phyloP scores from a whole-genome alignment of 768 basidiomycete genomes.

The Piloderma croceum region DNA sequence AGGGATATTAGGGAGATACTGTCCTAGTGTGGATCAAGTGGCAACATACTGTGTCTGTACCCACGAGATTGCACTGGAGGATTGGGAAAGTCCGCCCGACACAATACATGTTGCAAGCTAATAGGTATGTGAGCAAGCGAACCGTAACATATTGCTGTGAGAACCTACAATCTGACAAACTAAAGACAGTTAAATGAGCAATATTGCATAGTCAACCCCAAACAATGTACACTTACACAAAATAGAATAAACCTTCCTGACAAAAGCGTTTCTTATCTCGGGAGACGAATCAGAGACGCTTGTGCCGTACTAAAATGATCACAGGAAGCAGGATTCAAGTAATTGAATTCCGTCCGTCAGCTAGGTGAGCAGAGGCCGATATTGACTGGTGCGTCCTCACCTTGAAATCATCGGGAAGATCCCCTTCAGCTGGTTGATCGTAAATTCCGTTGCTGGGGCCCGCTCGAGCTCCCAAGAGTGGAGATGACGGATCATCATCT shows the following conservation, averaged over 20 bases:
- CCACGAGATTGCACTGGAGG: constrained; percentile 57
- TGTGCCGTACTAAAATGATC: constrained; percentile 59
- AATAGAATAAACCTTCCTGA: constrained; percentile 88
- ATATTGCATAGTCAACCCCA: not conserved
- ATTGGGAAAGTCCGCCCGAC: constrained; percentile 64
- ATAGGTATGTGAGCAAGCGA: not conserved
- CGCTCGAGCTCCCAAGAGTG: constrained; percentile 44
- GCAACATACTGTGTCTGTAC: constrained; percentile 59
- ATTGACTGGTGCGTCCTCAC: constrained; percentile 42
- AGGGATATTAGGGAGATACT: constrained; percentile 1
- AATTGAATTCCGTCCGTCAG: constrained; percentile 5
- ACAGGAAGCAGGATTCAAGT: constrained; percentile 6
- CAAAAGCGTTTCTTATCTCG: constrained; percentile 79
- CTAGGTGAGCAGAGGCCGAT: constrained; percentile 1
- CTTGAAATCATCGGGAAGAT: constrained; percentile 93
- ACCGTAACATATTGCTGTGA: not conserved
- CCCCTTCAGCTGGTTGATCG: constrained; percentile 68
- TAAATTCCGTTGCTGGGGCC: constrained; percentile 54
- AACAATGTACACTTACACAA: constrained; percentile 55
- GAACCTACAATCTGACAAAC: constrained; percentile 69
- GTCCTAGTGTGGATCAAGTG: constrained; percentile 1
- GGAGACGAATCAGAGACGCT: constrained; percentile 70
- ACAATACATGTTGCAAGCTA: constrained; percentile 75
- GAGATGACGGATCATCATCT: constrained; percentile 41
- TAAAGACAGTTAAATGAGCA: constrained; percentile 20